Base-by-base conservation (phyloP, 441 rosid species). In the Erysimum cheiri region DNA sequence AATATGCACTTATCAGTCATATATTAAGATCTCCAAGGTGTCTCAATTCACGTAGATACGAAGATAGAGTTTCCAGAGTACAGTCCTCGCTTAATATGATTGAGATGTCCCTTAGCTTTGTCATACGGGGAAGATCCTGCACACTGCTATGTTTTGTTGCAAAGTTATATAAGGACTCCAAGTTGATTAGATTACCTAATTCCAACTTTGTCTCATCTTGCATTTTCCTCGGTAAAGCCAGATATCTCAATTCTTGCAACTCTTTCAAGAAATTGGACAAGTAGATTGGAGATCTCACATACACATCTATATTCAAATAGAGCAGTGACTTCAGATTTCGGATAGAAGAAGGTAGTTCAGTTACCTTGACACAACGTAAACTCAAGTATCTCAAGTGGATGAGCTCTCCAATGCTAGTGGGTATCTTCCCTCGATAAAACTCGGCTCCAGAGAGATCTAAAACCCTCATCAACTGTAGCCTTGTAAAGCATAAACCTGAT, bases 331-430 rank as follows among this genome's bases (percentile, higher is more conserved):
- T 70, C n/a, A 70, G 24, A 39, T 70, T 70, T 32, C 15, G 8
- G 0, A 60, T 14, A 49, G 74, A 60, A 37, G 59, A 24, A 26
- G 74, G 60, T 10, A 70, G 28, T 11, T 29, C 24, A 29, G 40
- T 0, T 12, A 70, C 10, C 0, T 0, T 0, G 0, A 12, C 32
- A 0, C 0, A 0, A 0, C 6, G 0, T 60, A 70, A 36, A 44
- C 41, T 49, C 67, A 70, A 37, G n/a, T 33, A 70, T 37, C 60
- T 35, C 17, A 70, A 70, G 32, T 48, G 74, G n/a, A 70, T 70
- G 60, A 70, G 67, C 17, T 60, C 19, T 1, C 67, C 74, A n/a
- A 60, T 60, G 48, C 1, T 11, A 19, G 24, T 8, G 1, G 40
- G 32, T 48, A 70, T 24, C 29, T 60, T 69, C 3, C 5, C 39